A percentile compares a stretch with the other conserved stretches of the same genome.
phyloP scores from a whole-genome alignment of 2,329 filamentous ascomycete species.

The Ophiocordyceps camponoti-floridani region DNA sequence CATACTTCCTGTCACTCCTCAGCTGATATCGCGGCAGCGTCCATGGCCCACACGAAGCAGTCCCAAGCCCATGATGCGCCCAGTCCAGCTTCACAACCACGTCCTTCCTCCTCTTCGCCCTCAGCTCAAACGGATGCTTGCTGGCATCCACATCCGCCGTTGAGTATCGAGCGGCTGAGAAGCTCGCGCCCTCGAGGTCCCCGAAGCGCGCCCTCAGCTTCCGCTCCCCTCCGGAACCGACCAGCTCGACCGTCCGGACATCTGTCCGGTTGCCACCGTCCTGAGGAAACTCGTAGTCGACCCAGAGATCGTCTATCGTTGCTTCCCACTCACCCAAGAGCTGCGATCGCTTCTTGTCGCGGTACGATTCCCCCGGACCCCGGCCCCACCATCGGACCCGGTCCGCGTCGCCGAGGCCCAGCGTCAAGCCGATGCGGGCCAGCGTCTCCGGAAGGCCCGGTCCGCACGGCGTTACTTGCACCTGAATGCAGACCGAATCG shows the following conservation, averaged over 20 bases:
- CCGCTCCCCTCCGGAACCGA: conserved; percentile 9
- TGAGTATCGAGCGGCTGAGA: conserved; percentile 37
- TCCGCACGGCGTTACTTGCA: conserved; percentile 28
- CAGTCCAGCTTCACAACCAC: conserved; percentile 41
- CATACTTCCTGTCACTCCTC: conserved; percentile 20
- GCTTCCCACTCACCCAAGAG: conserved; percentile 32
- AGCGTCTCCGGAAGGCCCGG: conserved; percentile 34
- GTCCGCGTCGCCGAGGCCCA: conserved; percentile 19
- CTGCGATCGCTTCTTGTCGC: conserved; percentile 46
- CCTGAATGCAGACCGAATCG: conserved; percentile 28
- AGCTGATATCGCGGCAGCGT: conserved; percentile 30
- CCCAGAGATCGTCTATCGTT: conserved; percentile 31
- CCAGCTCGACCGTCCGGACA: conserved; percentile 38
- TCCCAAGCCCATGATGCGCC: conserved; percentile 44
- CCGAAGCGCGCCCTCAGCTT: conserved; percentile 27
- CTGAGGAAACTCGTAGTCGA: conserved; percentile 50
- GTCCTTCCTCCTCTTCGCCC: conserved; percentile 26
- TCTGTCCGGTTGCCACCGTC: conserved; percentile 49
- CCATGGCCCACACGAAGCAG: conserved; percentile 41
- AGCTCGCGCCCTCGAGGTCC: conserved; percentile 29
- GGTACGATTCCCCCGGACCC: conserved; percentile 48
- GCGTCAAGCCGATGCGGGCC: conserved; percentile 44
- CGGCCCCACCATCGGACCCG: conserved; percentile 45
- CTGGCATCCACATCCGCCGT: conserved; percentile 33
- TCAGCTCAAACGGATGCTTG: conserved; percentile 43